Conservation (phyloP, 805 yeast genomes). For the Wickerhamiella brachini region DNA sequence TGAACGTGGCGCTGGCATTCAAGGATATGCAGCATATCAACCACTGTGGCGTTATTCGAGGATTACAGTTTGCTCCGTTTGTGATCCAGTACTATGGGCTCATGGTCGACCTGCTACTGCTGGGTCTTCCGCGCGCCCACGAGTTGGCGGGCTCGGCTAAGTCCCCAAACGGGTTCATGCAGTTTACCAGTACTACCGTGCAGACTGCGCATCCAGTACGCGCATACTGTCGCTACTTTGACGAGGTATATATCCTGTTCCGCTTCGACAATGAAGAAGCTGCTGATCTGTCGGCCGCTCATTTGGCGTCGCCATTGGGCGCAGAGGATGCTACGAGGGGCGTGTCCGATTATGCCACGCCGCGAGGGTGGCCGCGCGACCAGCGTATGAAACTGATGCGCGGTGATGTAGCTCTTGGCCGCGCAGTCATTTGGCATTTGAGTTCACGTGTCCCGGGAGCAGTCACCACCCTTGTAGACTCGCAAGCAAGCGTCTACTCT, state of each 20-base stretch:
- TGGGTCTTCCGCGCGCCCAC: constrained; percentile 77
- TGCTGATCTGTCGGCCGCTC: constrained; percentile 60
- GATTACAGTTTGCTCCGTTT: constrained; percentile 82
- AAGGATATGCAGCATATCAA: constrained; percentile 94
- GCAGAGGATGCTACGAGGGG: background rate
- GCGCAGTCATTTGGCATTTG: constrained; percentile 87
- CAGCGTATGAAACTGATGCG: constrained; percentile 81
- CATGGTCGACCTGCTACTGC: constrained; percentile 60
- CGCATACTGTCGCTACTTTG: constrained; percentile 69
- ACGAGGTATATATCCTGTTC: constrained; percentile 66
- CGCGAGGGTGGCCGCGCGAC: constrained; percentile 91
- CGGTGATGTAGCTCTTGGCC: constrained; percentile 80
- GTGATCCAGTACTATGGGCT: constrained; percentile 84
- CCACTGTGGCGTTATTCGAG: constrained; percentile 76
- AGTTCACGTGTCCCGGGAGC: constrained; percentile 66
- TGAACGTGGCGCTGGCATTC: constrained; percentile 65
- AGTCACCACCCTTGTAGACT: constrained; percentile 63
- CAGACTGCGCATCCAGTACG: constrained; percentile 67
- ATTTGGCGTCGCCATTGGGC: constrained; percentile 29
- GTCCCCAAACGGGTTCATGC: constrained; percentile 65
- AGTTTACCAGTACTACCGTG: constrained; percentile 42
- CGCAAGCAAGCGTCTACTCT: constrained; percentile 78
- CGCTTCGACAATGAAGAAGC: constrained; percentile 63
- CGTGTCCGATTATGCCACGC: background rate
- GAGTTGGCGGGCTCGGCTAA: constrained; percentile 70